A percentile compares a stretch with the other conserved stretches of the same genome.
phyloP scores from a whole-genome alignment of 1,284 basidiomycete genomes.

The Ustilago nuda region DNA sequence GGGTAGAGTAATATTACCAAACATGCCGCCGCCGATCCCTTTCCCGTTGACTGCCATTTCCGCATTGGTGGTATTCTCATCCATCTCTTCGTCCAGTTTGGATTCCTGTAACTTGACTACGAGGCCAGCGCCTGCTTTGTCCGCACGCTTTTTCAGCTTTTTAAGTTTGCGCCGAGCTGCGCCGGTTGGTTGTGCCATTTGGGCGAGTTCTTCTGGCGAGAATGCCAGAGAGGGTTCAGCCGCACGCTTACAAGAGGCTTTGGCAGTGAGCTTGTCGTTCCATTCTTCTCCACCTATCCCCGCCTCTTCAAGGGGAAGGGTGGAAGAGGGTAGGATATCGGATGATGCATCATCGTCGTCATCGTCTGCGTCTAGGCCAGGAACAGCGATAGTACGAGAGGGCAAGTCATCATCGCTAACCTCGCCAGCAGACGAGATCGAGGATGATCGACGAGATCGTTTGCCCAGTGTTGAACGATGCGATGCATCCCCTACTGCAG shows the following conservation, averaged over 20 bases:
- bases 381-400: constrained; percentile 7
- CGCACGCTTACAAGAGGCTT: constrained; percentile 20
- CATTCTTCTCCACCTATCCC: constrained; percentile 9
- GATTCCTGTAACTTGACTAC: constrained; percentile 31
- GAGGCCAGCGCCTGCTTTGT: constrained; percentile 43
- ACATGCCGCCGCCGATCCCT: constrained; percentile 32
- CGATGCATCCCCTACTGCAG: constrained; percentile 20
- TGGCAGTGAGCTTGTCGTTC: constrained; percentile 31
- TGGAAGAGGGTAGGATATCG: not conserved
- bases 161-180: constrained; percentile 36
- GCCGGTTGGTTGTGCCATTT: constrained; percentile 30
- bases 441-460: constrained; percentile 23
- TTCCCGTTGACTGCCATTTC: not conserved
- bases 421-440: constrained; percentile 12
- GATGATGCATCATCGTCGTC: constrained; percentile 13
- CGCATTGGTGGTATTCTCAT: not conserved
- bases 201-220: constrained; percentile 31
- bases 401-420: constrained; percentile 15
- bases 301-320: not conserved
- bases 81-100: constrained; percentile 17
- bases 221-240: constrained; percentile 42
- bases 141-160: constrained; percentile 48
- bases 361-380: constrained; percentile 15
- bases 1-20: constrained; percentile 16
- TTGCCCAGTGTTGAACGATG: constrained; percentile 38